Conservation (phyloP, 2,329 filamentous ascomycete species). For the Pestalotiopsis sp. region DNA sequence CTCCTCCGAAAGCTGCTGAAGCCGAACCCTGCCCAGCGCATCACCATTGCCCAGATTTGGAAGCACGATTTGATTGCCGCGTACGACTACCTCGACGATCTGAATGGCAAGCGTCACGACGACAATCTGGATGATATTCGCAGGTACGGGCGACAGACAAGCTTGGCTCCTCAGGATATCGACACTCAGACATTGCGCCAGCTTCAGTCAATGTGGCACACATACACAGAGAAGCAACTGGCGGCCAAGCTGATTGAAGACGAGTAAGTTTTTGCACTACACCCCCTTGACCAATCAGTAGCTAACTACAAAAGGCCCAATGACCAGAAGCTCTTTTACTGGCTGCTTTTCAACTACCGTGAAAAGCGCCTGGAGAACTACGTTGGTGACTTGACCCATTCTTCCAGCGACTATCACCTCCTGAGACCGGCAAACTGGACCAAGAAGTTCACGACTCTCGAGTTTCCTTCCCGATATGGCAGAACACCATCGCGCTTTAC, state of each 20-base stretch:
- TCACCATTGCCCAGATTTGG: constrained; percentile 83
- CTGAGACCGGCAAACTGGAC: constrained; percentile 61
- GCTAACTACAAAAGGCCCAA: constrained; percentile 63
- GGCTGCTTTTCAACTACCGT: constrained; percentile 78
- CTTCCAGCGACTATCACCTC: constrained; percentile 89
- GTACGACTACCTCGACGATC: constrained; percentile 75
- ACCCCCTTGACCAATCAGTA: constrained; percentile 23
- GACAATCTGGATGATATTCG: constrained; percentile 59
- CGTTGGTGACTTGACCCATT: constrained; percentile 77
- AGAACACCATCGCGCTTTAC: constrained; percentile 64
- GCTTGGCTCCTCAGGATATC: constrained; percentile 66
- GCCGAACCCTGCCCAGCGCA: constrained; percentile 75
- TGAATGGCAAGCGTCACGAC: constrained; percentile 49
- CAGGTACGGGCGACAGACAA: constrained; percentile 63
- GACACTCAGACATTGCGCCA: constrained; percentile 83
- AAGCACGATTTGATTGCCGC: constrained; percentile 83
- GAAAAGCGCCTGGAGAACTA: constrained; percentile 89
- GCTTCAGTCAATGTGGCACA: constrained; percentile 89
- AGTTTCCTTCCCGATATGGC: constrained; percentile 54
- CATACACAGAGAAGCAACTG: constrained; percentile 73
- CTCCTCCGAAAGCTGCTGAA: constrained; percentile 81
- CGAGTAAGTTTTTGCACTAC: constrained; percentile 53
- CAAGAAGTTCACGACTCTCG: constrained; percentile 63
- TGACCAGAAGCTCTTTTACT: constrained; percentile 93
- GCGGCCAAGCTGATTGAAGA: constrained; percentile 67